Conservation (phyloP, 1,284 basidiomycete species). For the Spongiforma sp. region DNA sequence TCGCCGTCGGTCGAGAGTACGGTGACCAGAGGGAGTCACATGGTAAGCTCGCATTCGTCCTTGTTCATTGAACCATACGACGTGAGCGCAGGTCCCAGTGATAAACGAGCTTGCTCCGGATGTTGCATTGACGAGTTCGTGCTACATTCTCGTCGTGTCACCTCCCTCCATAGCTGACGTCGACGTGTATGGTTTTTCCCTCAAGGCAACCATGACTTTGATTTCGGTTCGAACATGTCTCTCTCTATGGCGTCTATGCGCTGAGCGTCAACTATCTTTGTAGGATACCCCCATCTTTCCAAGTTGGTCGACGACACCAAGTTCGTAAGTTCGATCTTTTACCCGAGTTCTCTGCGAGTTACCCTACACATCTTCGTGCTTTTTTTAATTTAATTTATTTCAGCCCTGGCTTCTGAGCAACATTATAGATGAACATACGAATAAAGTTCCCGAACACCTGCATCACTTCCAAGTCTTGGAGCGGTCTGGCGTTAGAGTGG, state of each 20-base stretch:
- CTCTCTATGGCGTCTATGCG: neutral
- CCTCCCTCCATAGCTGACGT: conserved; percentile 11
- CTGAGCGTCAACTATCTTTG: conserved; percentile 8
- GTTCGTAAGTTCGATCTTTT: conserved; percentile 54
- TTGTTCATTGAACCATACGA: no score
- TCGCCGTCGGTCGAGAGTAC: conserved; percentile 87
- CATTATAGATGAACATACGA: conserved; percentile 57
- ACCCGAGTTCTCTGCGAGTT: conserved; percentile 3
- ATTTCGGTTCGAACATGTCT: conserved; percentile 44
- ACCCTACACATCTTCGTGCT: neutral
- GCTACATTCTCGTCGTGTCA: neutral
- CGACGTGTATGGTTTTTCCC: neutral
- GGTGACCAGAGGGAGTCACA: conserved; percentile 90
- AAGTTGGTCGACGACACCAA: conserved; percentile 68
- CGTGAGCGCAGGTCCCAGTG: conserved; percentile 67
- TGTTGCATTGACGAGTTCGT: conserved; percentile 65
- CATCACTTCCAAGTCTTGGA: conserved; percentile 59
- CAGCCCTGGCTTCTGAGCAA: conserved; percentile 67
- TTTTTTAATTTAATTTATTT: neutral
- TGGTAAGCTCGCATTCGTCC: conserved; percentile 57
- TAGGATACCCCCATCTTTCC: conserved; percentile 82
- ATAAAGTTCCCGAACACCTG: conserved; percentile 52
- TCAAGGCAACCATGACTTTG: conserved; percentile 70
- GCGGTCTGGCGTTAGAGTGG: conserved; percentile 63
- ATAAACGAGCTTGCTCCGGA: conserved; percentile 78